These are phyloP conservation scores for Neckera pumila DNA, from an alignment of 225 moss, liverwort and hornwort species.

Conservation along the genomic window DNA sequence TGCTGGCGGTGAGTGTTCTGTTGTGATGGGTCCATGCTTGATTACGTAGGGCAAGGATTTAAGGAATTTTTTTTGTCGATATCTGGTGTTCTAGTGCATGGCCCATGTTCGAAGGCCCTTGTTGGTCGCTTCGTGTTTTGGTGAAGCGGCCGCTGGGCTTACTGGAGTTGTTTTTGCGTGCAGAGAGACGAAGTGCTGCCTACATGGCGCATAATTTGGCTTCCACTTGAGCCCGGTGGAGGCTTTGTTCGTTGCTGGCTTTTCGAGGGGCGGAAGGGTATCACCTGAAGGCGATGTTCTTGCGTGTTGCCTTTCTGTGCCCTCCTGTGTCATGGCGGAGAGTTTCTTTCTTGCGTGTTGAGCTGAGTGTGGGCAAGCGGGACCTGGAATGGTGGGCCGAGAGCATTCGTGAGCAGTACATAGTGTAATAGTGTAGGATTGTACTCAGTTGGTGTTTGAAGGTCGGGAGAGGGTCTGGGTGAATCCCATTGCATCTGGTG, in stretches of 20 bases:
- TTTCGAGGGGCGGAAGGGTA: neutral
- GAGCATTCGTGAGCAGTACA: slow-evolving; percentile 60
- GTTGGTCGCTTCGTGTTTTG: neutral
- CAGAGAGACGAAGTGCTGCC: slow-evolving; percentile 99
- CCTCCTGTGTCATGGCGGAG: neutral
- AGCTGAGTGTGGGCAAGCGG: neutral
- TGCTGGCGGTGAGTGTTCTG: slow-evolving; percentile 64
- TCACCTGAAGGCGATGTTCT: neutral
- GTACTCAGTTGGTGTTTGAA: slow-evolving; percentile 54
- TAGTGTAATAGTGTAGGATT: slow-evolving; percentile 62
- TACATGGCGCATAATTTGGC: slow-evolving; percentile 77
- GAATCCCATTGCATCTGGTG: slow-evolving; percentile 47
- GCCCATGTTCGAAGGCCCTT: too few species aligned
- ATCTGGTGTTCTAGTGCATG: neutral
- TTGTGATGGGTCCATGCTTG: neutral
- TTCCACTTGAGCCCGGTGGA: neutral
- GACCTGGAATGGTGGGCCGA: slow-evolving; percentile 1
- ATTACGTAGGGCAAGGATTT: neutral
- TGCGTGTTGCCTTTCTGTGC: neutral
- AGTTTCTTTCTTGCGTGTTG: neutral
- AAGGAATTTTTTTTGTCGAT: neutral
- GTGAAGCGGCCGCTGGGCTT: neutral
- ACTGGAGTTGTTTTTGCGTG: neutral
- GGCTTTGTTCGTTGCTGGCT: neutral
- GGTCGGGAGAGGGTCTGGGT: slow-evolving; percentile 40